phyloP scores from a whole-genome alignment of 768 basidiomycete species.

The Cystobasidiopsis lactophilus region DNA sequence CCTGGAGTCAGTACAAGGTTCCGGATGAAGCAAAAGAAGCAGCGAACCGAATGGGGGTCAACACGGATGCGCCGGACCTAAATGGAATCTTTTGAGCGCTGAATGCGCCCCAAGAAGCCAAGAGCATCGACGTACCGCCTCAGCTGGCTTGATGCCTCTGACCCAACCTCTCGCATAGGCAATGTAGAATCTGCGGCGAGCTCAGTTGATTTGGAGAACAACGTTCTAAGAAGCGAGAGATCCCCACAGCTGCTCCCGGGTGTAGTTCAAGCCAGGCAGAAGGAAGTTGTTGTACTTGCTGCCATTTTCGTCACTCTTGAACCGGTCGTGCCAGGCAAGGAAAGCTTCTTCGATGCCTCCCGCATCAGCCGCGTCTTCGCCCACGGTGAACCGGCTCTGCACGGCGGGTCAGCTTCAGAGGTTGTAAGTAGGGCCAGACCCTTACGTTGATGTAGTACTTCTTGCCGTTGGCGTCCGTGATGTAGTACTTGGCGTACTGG shows the following conservation, averaged over 20 bases:
- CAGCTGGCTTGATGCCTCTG: conserved; percentile 10
- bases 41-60: conserved; percentile 4
- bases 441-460: conserved; percentile 62
- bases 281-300: conserved; percentile 14
- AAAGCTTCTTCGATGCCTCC: conserved; percentile 59
- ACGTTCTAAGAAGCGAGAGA: neutral
- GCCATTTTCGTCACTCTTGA: conserved; percentile 7
- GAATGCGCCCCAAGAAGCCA: neutral
- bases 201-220: conserved; percentile 14
- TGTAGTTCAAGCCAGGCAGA: conserved; percentile 17
- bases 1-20: too few species aligned
- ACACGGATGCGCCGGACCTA: conserved; percentile 4
- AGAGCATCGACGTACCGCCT: neutral
- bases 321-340: conserved; percentile 55
- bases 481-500: conserved; percentile 69
- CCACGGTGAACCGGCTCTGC: conserved; percentile 39
- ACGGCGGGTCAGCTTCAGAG: neutral
- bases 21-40: neutral
- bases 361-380: conserved; percentile 74
- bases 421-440: conserved; percentile 10
- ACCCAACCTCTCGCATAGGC: conserved; percentile 19
- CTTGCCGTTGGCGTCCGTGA: conserved; percentile 68
- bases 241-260: neutral
- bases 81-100: neutral
- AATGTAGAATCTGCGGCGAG: too few species aligned